Conservation (phyloP, 345 rosid species). For the Dipteronia sinensis region DNA sequence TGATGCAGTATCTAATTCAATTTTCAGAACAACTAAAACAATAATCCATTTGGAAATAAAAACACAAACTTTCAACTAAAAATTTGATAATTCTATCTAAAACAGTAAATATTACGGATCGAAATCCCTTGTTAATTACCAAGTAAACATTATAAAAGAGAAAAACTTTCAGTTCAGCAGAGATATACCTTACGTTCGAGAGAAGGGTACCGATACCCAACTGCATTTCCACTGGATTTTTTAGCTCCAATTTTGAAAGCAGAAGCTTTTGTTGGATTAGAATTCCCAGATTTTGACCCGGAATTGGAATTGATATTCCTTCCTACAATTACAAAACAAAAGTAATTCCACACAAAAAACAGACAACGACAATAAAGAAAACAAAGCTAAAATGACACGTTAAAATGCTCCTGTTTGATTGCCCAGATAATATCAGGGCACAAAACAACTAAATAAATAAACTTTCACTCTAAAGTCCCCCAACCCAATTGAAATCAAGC, state of each 20-base stretch:
- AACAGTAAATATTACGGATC: not conserved
- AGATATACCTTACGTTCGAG: slow-evolving; percentile 45
- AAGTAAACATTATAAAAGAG: not conserved
- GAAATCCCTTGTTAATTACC: too few relatives aligned
- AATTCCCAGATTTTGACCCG: slow-evolving; percentile 37
- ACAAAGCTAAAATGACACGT: not conserved
- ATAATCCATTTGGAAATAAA: not conserved
- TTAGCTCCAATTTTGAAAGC: slow-evolving; percentile 42
- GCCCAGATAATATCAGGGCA: not conserved
- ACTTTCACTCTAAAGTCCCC: not conserved
- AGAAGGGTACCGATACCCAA: slow-evolving; percentile 55
- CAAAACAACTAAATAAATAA: not conserved
- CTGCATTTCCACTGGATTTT: slow-evolving; percentile 38
- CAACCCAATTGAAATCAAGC: not conserved
- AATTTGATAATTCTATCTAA: not conserved
- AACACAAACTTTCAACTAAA: not conserved
- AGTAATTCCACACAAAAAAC: not conserved
- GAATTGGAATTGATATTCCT: slow-evolving; percentile 32
- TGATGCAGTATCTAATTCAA: not conserved
- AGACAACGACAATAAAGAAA: not conserved
- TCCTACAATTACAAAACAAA: slow-evolving; percentile 40
- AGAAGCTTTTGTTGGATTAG: slow-evolving; percentile 41
- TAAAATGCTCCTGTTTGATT: not conserved
- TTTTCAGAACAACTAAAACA: not conserved
- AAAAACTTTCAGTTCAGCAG: not conserved